phyloP scores from a whole-genome alignment of 495 filamentous ascomycete genomes.

The Penicillium robsamsonii region DNA sequence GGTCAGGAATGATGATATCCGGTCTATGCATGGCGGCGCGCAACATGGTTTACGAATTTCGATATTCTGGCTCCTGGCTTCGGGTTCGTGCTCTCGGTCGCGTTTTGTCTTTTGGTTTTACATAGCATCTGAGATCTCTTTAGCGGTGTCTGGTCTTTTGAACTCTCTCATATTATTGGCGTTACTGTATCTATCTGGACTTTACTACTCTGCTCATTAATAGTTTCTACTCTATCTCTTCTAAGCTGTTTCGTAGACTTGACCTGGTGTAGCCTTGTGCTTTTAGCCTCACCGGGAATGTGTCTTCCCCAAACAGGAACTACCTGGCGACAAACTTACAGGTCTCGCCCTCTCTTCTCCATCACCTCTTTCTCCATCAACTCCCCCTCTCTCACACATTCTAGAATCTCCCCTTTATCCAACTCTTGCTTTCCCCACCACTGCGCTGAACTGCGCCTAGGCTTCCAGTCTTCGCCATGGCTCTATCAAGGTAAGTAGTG shows the following conservation, averaged over 20 bases:
- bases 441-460: background rate
- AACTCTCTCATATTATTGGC: constrained; percentile 6
- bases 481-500: background rate
- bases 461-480: background rate
- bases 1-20: constrained; percentile 34
- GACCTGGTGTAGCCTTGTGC: background rate
- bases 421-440: background rate
- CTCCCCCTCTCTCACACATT: too few species aligned
- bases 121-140: constrained; percentile 30
- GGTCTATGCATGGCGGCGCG: constrained; percentile 37
- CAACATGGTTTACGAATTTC: constrained; percentile 36
- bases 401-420: background rate
- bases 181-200: constrained; percentile 10
- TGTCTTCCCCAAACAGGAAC: background rate
- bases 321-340: background rate
- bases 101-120: constrained; percentile 28
- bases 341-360: background rate
- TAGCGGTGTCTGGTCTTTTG: constrained; percentile 20
- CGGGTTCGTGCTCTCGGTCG: constrained; percentile 34
- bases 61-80: constrained; percentile 33
- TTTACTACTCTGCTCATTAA: constrained; percentile 23
- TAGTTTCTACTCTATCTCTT: background rate
- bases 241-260: background rate
- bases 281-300: background rate
- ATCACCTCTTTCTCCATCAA: background rate